Base-by-base conservation (phyloP, 2,329 filamentous ascomycete genomes). In the Aspergillus thermomutatus region DNA sequence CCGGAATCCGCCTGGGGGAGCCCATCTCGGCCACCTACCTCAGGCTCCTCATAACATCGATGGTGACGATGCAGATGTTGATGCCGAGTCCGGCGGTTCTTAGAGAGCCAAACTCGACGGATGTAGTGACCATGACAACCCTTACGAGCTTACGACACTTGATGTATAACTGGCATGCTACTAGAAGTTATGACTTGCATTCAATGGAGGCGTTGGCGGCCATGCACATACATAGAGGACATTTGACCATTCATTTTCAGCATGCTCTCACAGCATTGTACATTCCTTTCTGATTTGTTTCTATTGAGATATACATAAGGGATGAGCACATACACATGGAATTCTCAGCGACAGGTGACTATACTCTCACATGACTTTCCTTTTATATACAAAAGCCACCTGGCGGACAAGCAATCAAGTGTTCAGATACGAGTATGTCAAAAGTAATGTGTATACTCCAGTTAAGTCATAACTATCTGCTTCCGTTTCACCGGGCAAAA, bases 1-100 rank as follows among this genome's bases (percentile, higher is more conserved):
- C 49, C 69, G 68, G 46, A 67, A 70, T 45, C 61, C 62, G 19
- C 69, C 66, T 28, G 61, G 66, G 31, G 72, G 72, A 46, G 43
- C 19, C 11, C 43, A 46, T 46, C 3, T 26, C 41, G 61, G 65
- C 28, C 65, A 68, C n/a, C 52, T 46, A 26, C 54, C 51, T 26
- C 49, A 50, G 41, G 49, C 34, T 49, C 49, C 49, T 46, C 49
- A 59, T 28, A 57, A 59, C 19, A 52, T 58, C 14, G 54, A 56
- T 9, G 70, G 70, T 46, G 53, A 62, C 27, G 64, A 71, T 50
- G 59, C 52, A 46, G 43, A 46, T 23, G 23, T 9, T 23, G 25
- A n/a, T 26, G 10, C 11, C 4, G 43, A 46, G 10, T 25, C 43
- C 43, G 21, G 43, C 10, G 19, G 11, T 23, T 46, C 43, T 17